Percentiles rank a stretch among this genome's conserved stretches.
These are phyloP conservation scores for Beauveria sp. DNA, from an alignment of 2,329 filamentous ascomycete species.

Conservation along the genomic window DNA sequence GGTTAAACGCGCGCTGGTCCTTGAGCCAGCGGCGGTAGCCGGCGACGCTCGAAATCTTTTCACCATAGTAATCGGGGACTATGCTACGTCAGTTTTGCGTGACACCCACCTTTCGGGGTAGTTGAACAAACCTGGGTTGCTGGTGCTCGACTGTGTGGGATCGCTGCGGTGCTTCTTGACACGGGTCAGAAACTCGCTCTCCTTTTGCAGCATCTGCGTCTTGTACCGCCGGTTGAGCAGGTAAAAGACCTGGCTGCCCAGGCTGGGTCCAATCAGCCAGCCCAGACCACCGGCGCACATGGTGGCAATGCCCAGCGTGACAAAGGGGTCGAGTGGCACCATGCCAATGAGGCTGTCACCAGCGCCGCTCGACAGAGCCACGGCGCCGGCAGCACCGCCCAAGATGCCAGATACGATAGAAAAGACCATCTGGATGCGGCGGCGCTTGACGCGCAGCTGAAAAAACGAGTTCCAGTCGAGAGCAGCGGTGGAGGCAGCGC, in stretches of 20 bases:
- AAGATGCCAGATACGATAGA: conserved; percentile 58
- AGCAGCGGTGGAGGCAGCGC: conserved; percentile 23
- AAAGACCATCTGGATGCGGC: conserved; percentile 74
- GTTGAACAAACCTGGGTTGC: conserved; percentile 62
- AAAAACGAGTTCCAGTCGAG: conserved; percentile 93
- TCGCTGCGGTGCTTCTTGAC: conserved; percentile 92
- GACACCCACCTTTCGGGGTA: not conserved
- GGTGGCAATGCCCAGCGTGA: conserved; percentile 75
- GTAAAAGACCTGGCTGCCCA: conserved; percentile 77
- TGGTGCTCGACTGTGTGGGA: conserved; percentile 76
- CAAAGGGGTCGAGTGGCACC: conserved; percentile 79
- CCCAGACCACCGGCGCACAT: conserved; percentile 70
- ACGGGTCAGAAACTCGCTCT: conserved; percentile 84
- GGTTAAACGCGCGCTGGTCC: conserved; percentile 94
- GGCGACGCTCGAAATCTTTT: conserved; percentile 90
- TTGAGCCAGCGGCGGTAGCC: conserved; percentile 95
- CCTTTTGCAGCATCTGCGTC: conserved; percentile 74
- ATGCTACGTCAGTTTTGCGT: conserved; percentile 14
- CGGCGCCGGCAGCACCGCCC: conserved; percentile 54
- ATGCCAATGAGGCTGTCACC: conserved; percentile 64
- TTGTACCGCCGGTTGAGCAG: conserved; percentile 63
- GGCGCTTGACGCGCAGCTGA: conserved; percentile 75
- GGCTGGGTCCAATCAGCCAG: conserved; percentile 78
- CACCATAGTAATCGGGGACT: conserved; percentile 96
- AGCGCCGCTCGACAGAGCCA: conserved; percentile 61